A percentile compares a stretch with the other conserved stretches of the same genome.
Evolutionary conservation across 176 grass and related monocot species (phyloP).

Genomic region (Oryza meyeriana): DNA sequence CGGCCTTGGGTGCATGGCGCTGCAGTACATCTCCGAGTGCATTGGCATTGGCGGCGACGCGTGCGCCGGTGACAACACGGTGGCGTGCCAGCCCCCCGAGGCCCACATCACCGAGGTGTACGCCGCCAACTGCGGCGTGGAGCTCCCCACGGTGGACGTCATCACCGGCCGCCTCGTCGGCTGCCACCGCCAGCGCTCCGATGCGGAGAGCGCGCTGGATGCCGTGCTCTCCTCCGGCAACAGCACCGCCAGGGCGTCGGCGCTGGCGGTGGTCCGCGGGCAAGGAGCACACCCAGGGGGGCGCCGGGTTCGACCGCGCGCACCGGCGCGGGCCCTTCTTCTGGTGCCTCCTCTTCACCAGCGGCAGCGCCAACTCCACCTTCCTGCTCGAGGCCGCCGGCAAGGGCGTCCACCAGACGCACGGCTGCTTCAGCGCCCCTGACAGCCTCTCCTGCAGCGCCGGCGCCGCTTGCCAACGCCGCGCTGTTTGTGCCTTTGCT

Average conservation of each 20-base stretch:
- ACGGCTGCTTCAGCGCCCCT: conserved; percentile 70
- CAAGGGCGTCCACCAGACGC: conserved; percentile 61
- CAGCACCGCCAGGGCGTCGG: not conserved
- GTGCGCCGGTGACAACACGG: conserved; percentile 42
- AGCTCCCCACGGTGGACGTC: conserved; percentile 75
- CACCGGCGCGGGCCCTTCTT: conserved; percentile 65
- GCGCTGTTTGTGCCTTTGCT: not conserved
- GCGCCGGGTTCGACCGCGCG: conserved; percentile 52
- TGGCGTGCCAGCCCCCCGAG: conserved; percentile 61
- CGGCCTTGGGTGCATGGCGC: conserved; percentile 88
- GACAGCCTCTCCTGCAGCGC: conserved; percentile 42
- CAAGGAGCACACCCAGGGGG: conserved; percentile 73
- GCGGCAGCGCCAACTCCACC: conserved; percentile 54
- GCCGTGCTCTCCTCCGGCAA: conserved; percentile 26
- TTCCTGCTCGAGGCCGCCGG: conserved; percentile 73
- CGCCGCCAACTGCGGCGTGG: conserved; percentile 89
- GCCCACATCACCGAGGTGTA: conserved; percentile 84
- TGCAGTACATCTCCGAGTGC: conserved; percentile 75
- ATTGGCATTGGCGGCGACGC: not conserved
- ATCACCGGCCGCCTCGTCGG: conserved; percentile 57
- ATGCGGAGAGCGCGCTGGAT: conserved; percentile 38
- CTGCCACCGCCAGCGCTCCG: conserved; percentile 47
- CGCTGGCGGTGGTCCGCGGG: conserved; percentile 38
- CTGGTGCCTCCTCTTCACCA: conserved; percentile 86
- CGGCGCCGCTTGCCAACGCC: not conserved